Percentiles rank a stretch among this genome's conserved stretches.
Evolutionary conservation across 176 grass and related monocot species (phyloP).

Genomic region (Poa annua): DNA sequence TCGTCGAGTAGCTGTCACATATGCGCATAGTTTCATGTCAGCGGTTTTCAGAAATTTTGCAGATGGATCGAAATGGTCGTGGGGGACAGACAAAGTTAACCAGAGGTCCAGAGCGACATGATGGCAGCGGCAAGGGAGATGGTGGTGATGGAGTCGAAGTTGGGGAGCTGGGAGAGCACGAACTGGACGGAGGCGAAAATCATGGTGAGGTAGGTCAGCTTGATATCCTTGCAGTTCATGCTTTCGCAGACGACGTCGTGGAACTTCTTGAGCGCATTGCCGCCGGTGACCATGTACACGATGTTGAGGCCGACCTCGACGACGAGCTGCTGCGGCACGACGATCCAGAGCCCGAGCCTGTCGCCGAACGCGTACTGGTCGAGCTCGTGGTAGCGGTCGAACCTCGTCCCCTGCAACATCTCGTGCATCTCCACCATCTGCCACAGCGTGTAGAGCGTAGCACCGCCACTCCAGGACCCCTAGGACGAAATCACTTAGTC

Average conservation of each 20-base stretch:
- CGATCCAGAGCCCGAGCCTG: conserved; percentile 50
- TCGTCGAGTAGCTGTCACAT: background rate
- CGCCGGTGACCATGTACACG: conserved; percentile 72
- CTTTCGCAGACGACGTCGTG: conserved; percentile 51
- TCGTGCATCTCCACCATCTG: conserved; percentile 96
- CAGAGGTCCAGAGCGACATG: background rate
- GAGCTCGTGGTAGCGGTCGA: conserved; percentile 79
- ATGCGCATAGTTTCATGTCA: no score
- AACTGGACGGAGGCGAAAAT: background rate
- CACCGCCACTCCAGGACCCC: background rate
- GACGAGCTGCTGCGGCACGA: conserved; percentile 60
- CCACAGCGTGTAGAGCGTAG: conserved; percentile 79
- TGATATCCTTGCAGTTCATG: background rate
- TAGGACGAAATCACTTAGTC: background rate
- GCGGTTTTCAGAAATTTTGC: no score
- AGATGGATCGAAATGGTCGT: no score
- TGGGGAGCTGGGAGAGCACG: background rate
- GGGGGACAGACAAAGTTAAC: no score
- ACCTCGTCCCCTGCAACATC: conserved; percentile 61
- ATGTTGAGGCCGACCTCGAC: conserved; percentile 56
- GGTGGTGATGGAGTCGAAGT: conserved; percentile 1
- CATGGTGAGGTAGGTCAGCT: background rate
- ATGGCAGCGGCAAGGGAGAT: conserved; percentile 1
- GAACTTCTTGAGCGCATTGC: conserved; percentile 59
- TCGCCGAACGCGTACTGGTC: conserved; percentile 70